Evolutionary conservation across 768 basidiomycete species (phyloP).

Genomic region (Termitomyces sp.): DNA sequence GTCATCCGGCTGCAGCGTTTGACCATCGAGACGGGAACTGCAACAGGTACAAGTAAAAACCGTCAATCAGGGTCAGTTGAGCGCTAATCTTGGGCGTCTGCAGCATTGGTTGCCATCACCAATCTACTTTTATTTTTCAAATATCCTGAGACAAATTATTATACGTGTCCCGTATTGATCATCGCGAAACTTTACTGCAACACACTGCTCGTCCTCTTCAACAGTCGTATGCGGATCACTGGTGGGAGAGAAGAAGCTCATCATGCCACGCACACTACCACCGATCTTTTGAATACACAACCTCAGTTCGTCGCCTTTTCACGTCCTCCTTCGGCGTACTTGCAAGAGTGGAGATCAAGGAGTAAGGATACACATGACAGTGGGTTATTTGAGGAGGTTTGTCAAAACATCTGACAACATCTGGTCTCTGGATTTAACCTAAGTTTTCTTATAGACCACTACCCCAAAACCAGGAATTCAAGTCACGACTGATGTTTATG

Average conservation of each 20-base stretch:
- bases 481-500: constrained; percentile 7
- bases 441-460: background rate
- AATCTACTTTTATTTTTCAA: constrained; percentile 23
- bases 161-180: constrained; percentile 20
- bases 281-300: constrained; percentile 3
- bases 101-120: constrained; percentile 22
- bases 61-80: background rate
- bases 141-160: constrained; percentile 21
- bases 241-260: constrained; percentile 17
- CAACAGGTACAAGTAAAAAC: constrained; percentile 18
- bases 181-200: constrained; percentile 28
- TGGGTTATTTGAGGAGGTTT: background rate
- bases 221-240: constrained; percentile 22
- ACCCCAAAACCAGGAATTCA: constrained; percentile 1
- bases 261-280: background rate
- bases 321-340: constrained; percentile 12
- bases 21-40: constrained; percentile 23
- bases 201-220: constrained; percentile 25
- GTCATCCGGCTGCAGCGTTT: constrained; percentile 21
- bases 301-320: constrained; percentile 1
- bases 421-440: too few species aligned
- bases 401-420: background rate
- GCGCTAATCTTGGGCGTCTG: background rate
- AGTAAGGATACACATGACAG: background rate
- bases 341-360: constrained; percentile 7